These are phyloP conservation scores for Hebeloma cylindrosporum DNA, from an alignment of 768 basidiomycete species.

Conservation along the genomic window DNA sequence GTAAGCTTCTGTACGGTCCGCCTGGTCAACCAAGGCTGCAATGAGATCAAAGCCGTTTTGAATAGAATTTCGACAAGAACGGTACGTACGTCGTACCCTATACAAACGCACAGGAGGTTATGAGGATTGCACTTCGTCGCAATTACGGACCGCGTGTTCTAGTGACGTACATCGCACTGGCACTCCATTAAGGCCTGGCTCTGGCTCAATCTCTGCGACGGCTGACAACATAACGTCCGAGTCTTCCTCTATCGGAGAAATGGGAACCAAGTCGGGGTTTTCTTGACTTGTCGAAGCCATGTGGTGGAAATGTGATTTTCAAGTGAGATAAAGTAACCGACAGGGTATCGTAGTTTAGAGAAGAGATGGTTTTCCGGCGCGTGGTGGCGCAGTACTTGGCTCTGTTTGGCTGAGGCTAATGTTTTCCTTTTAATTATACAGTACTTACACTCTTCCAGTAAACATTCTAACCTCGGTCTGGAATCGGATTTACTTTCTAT, in stretches of 20 bases:
- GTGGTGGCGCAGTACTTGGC: slow-evolving; percentile 5
- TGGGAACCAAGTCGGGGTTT: slow-evolving; percentile 40
- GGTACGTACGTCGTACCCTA: slow-evolving; percentile 83
- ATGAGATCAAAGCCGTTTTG: slow-evolving; percentile 15
- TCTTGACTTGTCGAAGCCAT: slow-evolving; percentile 31
- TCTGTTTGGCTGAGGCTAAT: slow-evolving; percentile 8
- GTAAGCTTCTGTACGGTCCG: slow-evolving; percentile 80
- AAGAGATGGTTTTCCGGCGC: too few relatives aligned
- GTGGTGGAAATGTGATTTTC: slow-evolving; percentile 3
- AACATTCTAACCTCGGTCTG: slow-evolving; percentile 5
- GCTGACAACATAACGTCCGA: slow-evolving; percentile 55
- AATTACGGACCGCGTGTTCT: slow-evolving; percentile 17
- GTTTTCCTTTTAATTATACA: slow-evolving; percentile 1
- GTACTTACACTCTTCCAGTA: too few relatives aligned
- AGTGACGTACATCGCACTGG: slow-evolving; percentile 77
- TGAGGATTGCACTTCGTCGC: slow-evolving; percentile 13
- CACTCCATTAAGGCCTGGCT: slow-evolving; percentile 72
- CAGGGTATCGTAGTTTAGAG: too few relatives aligned
- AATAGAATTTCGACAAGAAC: slow-evolving; percentile 20
- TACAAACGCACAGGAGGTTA: slow-evolving; percentile 16
- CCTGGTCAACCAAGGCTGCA: slow-evolving; percentile 49
- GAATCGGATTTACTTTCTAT: neutral
- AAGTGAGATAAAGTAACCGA: too few relatives aligned
- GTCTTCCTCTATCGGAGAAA: slow-evolving; percentile 64
- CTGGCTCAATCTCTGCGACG: slow-evolving; percentile 56